phyloP scores from a whole-genome alignment of 148 eudicot species.

The Nyssa sinensis region DNA sequence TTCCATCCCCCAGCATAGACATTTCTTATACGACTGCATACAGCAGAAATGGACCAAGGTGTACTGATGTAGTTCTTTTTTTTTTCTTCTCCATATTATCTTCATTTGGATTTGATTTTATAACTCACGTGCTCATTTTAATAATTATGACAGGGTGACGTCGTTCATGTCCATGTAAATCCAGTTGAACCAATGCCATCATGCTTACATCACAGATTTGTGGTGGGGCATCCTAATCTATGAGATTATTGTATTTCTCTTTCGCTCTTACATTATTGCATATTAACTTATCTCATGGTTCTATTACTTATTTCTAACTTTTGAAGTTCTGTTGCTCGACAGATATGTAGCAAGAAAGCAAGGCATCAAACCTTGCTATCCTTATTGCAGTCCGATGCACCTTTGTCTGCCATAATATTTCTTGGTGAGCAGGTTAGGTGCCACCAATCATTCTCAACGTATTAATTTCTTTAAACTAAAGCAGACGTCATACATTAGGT shows the following conservation, averaged over 20 bases:
- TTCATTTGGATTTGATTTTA: conserved; percentile 1
- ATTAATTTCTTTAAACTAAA: not conserved
- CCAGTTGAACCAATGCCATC: conserved; percentile 88
- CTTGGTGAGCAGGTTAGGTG: conserved; percentile 83
- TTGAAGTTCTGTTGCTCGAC: conserved; percentile 14
- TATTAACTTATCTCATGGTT: not conserved
- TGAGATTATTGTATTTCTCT: not conserved
- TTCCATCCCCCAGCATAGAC: conserved; percentile 89
- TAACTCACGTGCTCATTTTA: conserved; percentile 9
- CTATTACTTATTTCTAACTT: not conserved
- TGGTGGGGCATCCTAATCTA: conserved; percentile 48
- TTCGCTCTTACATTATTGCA: not conserved
- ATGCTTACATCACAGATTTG: conserved; percentile 67
- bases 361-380: conserved; percentile 55
- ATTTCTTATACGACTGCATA: conserved; percentile 73
- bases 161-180: conserved; percentile 81
- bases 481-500: not conserved
- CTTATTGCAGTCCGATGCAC: conserved; percentile 64
- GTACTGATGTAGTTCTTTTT: conserved; percentile 11
- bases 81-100: conserved; percentile 12
- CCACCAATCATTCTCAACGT: not conserved
- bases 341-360: conserved; percentile 63
- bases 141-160: conserved; percentile 54
- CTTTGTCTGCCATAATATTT: conserved; percentile 86
- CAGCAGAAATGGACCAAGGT: conserved; percentile 99